These are phyloP conservation scores for Xanthoconium purpureum DNA, from an alignment of 768 basidiomycete species.

Conservation along the genomic window DNA sequence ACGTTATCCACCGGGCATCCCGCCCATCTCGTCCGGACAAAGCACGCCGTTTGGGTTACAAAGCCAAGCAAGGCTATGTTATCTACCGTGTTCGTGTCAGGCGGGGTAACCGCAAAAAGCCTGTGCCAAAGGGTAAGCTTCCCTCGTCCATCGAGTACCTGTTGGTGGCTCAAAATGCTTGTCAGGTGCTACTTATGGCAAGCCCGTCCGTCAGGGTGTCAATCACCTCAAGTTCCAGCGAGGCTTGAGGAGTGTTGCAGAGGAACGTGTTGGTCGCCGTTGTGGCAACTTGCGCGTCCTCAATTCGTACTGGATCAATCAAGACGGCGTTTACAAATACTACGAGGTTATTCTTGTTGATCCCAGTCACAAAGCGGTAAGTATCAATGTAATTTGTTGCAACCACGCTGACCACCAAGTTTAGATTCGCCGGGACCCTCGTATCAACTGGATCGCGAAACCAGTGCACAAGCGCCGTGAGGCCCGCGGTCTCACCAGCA, in stretches of 20 bases:
- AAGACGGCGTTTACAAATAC: conserved; percentile 98
- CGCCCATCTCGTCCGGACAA: conserved; percentile 99
- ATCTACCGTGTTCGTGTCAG: conserved; percentile 97
- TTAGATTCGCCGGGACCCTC: conserved; percentile 89
- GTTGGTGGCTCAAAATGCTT: background rate
- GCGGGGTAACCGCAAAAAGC: conserved; percentile 98
- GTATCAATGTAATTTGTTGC: conserved; percentile 27
- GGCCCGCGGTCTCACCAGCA: conserved; percentile 93
- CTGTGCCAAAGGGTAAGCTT: conserved; percentile 85
- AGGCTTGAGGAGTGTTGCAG: conserved; percentile 86
- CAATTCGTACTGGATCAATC: conserved; percentile 99
- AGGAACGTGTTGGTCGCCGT: conserved; percentile 95
- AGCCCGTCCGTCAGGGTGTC: conserved; percentile 98
- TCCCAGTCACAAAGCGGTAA: conserved; percentile 87
- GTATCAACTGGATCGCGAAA: conserved; percentile 99
- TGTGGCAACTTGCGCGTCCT: conserved; percentile 96
- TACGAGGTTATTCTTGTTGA: conserved; percentile 99
- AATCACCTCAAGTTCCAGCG: conserved; percentile 99
- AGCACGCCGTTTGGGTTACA: conserved; percentile 97
- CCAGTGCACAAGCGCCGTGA: conserved; percentile 99
- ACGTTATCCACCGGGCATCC: conserved; percentile 97
- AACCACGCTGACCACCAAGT: conserved; percentile 11
- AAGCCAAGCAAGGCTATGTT: conserved; percentile 99
- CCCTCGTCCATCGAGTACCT: background rate
- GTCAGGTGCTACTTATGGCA: conserved; percentile 94